These are phyloP conservation scores for Fragaria nilgerrensis DNA, from an alignment of 306 rosid species.

Conservation along the genomic window DNA sequence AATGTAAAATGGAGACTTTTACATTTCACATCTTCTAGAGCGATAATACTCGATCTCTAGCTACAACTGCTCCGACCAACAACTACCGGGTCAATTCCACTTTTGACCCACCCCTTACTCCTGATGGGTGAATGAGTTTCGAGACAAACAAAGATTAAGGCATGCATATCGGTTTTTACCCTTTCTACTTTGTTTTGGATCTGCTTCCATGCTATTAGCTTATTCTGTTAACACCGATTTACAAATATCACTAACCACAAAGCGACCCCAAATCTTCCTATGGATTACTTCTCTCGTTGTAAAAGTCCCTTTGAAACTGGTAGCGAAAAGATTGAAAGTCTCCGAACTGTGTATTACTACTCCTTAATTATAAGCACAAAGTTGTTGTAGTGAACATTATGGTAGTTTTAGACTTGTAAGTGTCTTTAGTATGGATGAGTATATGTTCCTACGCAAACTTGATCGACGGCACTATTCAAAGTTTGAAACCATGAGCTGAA, in stretches of 20 bases:
- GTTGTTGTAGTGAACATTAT: background rate
- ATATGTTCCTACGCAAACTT: background rate
- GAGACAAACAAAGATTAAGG: background rate
- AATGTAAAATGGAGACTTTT: background rate
- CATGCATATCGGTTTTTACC: background rate
- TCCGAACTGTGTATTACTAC: background rate
- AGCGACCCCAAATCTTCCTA: background rate
- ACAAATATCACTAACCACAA: background rate
- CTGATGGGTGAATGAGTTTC: background rate
- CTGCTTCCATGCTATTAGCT: background rate
- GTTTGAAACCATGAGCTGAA: background rate
- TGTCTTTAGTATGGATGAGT: background rate
- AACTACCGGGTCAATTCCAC: background rate
- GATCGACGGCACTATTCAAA: background rate
- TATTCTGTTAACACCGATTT: background rate
- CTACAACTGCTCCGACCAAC: background rate
- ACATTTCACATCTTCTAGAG: background rate
- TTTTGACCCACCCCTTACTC: background rate
- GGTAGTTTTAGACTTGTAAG: background rate
- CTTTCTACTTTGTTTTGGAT: background rate
- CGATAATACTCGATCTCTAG: background rate
- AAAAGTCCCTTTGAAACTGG: background rate
- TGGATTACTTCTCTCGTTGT: background rate
- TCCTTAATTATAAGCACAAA: background rate
- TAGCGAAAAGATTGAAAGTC: background rate